Conservation (phyloP, 768 basidiomycete genomes). For the Lentinula guzmanii region DNA sequence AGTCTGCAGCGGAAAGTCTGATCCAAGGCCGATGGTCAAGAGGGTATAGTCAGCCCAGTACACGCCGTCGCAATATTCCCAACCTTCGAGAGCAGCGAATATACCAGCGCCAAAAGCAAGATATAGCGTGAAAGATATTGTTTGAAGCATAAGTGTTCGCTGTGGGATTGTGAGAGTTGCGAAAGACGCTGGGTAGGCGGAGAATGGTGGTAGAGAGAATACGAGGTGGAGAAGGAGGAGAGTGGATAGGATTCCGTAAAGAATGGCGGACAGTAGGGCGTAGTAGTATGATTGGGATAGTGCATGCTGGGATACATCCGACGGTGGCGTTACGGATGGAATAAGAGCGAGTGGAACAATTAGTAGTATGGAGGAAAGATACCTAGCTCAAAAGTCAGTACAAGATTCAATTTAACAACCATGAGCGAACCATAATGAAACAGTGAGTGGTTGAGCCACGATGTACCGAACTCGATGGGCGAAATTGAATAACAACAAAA, state of each 20-base stretch:
- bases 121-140: conserved; percentile 31
- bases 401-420: not conserved
- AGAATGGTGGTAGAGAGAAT: conserved; percentile 26
- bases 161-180: conserved; percentile 30
- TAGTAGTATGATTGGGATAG: conserved; percentile 34
- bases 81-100: conserved; percentile 27
- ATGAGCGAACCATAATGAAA: conserved; percentile 27
- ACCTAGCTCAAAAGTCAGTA: conserved; percentile 19
- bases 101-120: conserved; percentile 32
- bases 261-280: conserved; percentile 24
- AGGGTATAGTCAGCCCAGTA: conserved; percentile 40
- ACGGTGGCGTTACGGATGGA: conserved; percentile 7
- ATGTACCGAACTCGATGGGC: conserved; percentile 27
- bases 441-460: conserved; percentile 30
- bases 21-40: conserved; percentile 33
- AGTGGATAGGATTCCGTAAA: conserved; percentile 27
- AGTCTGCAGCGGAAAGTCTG: conserved; percentile 28
- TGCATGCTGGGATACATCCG: conserved; percentile 9
- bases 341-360: conserved; percentile 26
- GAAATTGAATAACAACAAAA: conserved; percentile 31
- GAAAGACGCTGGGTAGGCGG: conserved; percentile 22
- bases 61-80: conserved; percentile 31
- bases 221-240: conserved; percentile 15
- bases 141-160: conserved; percentile 37
- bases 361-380: conserved; percentile 28